A percentile compares a stretch with the other conserved stretches of the same genome.
Evolutionary conservation across 176 grass and related monocot species (phyloP).

Genomic region (Zea mays): DNA sequence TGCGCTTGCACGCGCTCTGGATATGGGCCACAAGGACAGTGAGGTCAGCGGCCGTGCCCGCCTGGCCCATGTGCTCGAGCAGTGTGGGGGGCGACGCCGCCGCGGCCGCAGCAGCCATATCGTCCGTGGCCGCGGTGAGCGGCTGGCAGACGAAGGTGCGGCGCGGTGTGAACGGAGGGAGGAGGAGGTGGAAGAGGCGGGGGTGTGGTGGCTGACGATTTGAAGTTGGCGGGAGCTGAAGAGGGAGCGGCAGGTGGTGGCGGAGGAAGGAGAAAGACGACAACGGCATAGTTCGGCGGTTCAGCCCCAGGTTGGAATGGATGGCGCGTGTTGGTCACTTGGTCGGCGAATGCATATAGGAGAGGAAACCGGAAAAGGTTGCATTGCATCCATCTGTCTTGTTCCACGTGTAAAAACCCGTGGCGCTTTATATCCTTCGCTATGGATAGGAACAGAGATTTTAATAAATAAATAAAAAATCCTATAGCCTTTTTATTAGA

Average conservation of each 20-base stretch:
- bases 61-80: slow-evolving; percentile 58
- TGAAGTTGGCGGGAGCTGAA: slow-evolving; percentile 34
- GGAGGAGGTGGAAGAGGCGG: not conserved
- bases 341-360: not conserved
- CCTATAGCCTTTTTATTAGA: too few species aligned
- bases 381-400: not conserved
- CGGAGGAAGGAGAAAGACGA: slow-evolving; percentile 22
- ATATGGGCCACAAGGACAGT: slow-evolving; percentile 67
- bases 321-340: not conserved
- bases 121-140: not conserved
- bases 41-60: slow-evolving; percentile 51
- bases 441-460: too few species aligned
- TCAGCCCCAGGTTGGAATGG: not conserved
- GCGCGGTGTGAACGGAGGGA: not conserved
- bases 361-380: not conserved
- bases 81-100: slow-evolving; percentile 42
- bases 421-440: too few species aligned
- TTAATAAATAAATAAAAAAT: too few species aligned
- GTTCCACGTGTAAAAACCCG: not conserved
- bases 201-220: slow-evolving; percentile 11
- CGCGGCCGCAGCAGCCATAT: slow-evolving; percentile 28
- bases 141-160: not conserved
- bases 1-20: slow-evolving; percentile 88
- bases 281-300: slow-evolving; percentile 38
- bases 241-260: slow-evolving; percentile 5